phyloP scores from a whole-genome alignment of 305 asterid species.

The Fraxinus greggii region DNA sequence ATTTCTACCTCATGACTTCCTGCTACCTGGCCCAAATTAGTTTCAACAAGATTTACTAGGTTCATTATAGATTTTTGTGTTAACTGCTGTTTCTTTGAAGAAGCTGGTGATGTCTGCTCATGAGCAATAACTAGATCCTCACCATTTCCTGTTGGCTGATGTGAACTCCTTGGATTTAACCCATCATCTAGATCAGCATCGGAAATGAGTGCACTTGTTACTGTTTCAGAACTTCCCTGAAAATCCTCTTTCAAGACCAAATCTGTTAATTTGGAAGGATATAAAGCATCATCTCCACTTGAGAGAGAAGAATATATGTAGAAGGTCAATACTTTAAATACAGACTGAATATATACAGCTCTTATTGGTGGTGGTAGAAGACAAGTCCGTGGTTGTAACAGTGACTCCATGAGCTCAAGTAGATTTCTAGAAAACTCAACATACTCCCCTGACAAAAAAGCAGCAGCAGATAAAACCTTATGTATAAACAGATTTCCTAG shows the following conservation, averaged over 20 bases:
- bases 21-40: conserved; percentile 59
- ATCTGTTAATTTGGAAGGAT: conserved; percentile 32
- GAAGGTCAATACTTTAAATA: conserved; percentile 74
- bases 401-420: conserved; percentile 81
- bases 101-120: conserved; percentile 34
- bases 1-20: conserved; percentile 85
- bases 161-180: conserved; percentile 23
- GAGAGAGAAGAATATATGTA: conserved; percentile 54
- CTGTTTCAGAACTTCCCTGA: conserved; percentile 35
- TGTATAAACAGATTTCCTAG: conserved; percentile 76
- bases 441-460: conserved; percentile 93
- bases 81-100: conserved; percentile 32
- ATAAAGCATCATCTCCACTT: conserved; percentile 37
- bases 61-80: conserved; percentile 50
- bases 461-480: conserved; percentile 76
- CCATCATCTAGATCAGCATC: conserved; percentile 51
- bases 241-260: conserved; percentile 29
- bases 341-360: conserved; percentile 81
- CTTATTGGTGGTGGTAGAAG: conserved; percentile 71
- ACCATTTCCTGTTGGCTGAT: conserved; percentile 22
- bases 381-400: conserved; percentile 79
- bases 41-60: conserved; percentile 66
- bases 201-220: conserved; percentile 31
- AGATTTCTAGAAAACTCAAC: conserved; percentile 79
- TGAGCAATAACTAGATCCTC: conserved; percentile 30